Evolutionary conservation across 495 filamentous ascomycete species (phyloP).

Genomic region (Aspergillus incahuasiensis): DNA sequence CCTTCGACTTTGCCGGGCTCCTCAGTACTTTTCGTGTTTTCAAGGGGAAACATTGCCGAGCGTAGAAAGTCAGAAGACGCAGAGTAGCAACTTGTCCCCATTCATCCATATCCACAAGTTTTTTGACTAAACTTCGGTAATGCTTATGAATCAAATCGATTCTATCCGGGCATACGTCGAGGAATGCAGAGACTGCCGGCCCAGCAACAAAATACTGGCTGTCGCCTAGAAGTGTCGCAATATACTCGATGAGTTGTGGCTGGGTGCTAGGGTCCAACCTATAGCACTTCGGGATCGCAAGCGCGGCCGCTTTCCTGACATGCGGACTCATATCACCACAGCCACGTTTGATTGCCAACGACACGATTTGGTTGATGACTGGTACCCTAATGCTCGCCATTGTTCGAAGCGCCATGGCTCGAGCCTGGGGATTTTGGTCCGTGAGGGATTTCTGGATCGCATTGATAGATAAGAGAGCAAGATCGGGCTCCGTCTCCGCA

Average conservation of each 20-base stretch:
- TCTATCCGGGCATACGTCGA: slow-evolving; percentile 82
- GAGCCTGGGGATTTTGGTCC: slow-evolving; percentile 82
- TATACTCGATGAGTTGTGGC: slow-evolving; percentile 76
- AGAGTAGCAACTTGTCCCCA: slow-evolving; percentile 88
- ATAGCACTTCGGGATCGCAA: slow-evolving; percentile 98
- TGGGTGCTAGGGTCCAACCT: slow-evolving; percentile 81
- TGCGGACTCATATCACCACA: slow-evolving; percentile 89
- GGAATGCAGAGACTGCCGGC: slow-evolving; percentile 81
- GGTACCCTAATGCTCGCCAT: slow-evolving; percentile 96
- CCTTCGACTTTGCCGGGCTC: slow-evolving; percentile 47
- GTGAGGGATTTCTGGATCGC: slow-evolving; percentile 96
- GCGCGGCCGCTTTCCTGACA: slow-evolving; percentile 85
- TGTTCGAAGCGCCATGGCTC: slow-evolving; percentile 84
- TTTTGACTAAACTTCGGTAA: slow-evolving; percentile 76
- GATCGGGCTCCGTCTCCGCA: slow-evolving; percentile 91
- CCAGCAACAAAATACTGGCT: slow-evolving; percentile 93
- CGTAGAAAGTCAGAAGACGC: slow-evolving; percentile 75
- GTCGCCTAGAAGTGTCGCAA: slow-evolving; percentile 74
- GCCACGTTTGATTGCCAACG: slow-evolving; percentile 87
- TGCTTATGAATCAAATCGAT: slow-evolving; percentile 86
- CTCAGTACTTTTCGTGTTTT: slow-evolving; percentile 54
- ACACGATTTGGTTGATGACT: slow-evolving; percentile 99
- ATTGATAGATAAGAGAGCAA: slow-evolving; percentile 93
- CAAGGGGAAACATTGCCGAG: slow-evolving; percentile 81
- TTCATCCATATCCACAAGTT: slow-evolving; percentile 98